Base-by-base conservation (phyloP, 306 rosid genomes). In the Boehmeria nivea region DNA sequence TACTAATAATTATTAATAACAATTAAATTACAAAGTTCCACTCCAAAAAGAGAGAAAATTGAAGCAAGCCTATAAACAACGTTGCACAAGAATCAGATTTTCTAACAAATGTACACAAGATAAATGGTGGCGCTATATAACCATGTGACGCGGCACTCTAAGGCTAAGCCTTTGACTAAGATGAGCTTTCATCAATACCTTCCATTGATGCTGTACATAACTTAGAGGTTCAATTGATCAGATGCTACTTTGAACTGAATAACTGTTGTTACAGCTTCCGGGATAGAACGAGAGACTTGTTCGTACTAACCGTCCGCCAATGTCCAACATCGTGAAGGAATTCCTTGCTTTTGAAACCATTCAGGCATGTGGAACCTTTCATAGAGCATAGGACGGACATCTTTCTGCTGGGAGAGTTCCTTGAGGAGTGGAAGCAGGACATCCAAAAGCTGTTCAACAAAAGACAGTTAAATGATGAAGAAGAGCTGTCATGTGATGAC, bases 331-430 rank as follows among this genome's bases (percentile, higher is more conserved):
- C 83, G 64, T 66, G 85, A 59, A 34, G 94, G 96, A 68, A 87
- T 79, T 67, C 96, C 96, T 47, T 93, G 99, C 75, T 77, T 87
- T 70, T 75, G 96, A 82, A 87, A 93, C 99, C 99, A 93, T 69
- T 93, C 99, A 1, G 96, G 78, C 96, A 93, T 93, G 76, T 79
- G 96, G 74, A 93, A 93, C 78, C 68, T 83, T 21, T 87, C 89
- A 53, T 85, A 80, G 49, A 93, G 96, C 54, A 63, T 58, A 56
- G 95, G 84, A 36, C 99, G 80, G 65, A 93, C 89, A 12, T 93
- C 99, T 61, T 73, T 79, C 76, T 81, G 87, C 76, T 50, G 72
- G 8, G 96, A 85, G 48, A 93, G 89, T 54, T 81, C 77, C 86
- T 77, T 81, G 36, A 93, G 89, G 58, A 93, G 86, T 43, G 99